A percentile compares a stretch with the other conserved stretches of the same genome.
Evolutionary conservation across 176 grass and related monocot genomes (phyloP).

Genomic region (Ampelocalamus luodianensis): DNA sequence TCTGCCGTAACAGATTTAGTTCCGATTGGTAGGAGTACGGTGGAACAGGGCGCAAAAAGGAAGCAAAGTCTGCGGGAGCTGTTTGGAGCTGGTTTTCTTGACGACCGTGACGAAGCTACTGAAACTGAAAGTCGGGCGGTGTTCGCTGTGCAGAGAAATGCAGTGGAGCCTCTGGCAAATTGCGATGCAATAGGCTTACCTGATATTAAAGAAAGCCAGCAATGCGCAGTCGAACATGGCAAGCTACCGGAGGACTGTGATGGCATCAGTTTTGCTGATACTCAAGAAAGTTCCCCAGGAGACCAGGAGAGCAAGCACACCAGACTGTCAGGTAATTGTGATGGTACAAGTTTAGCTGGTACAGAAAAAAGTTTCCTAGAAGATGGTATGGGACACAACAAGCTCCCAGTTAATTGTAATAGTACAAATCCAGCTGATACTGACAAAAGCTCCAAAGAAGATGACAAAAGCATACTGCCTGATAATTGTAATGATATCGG

Average conservation of each 20-base stretch:
- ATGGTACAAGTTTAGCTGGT: conserved; percentile 6
- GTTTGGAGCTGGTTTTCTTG: conserved; percentile 48
- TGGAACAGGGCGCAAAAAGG: conserved; percentile 36
- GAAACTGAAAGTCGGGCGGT: background rate
- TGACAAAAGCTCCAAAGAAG: background rate
- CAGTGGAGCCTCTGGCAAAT: background rate
- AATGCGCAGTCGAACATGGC: background rate
- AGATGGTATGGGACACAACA: background rate
- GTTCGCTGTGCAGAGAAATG: conserved; percentile 29
- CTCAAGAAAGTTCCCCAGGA: background rate
- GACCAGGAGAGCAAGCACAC: background rate
- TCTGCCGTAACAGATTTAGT: background rate
- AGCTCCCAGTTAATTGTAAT: background rate
- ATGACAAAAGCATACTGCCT: background rate
- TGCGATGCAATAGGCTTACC: background rate
- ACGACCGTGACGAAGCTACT: background rate
- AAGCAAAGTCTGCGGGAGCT: conserved; percentile 52
- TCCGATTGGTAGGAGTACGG: background rate
- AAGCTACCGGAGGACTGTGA: background rate
- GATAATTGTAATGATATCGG: background rate
- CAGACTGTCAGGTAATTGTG: background rate
- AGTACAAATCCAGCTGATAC: background rate
- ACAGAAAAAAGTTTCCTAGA: background rate
- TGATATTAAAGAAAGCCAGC: background rate
- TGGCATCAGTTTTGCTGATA: background rate